These are phyloP conservation scores for Thelephora terrestris DNA, from an alignment of 1,284 basidiomycete species.

Conservation along the genomic window DNA sequence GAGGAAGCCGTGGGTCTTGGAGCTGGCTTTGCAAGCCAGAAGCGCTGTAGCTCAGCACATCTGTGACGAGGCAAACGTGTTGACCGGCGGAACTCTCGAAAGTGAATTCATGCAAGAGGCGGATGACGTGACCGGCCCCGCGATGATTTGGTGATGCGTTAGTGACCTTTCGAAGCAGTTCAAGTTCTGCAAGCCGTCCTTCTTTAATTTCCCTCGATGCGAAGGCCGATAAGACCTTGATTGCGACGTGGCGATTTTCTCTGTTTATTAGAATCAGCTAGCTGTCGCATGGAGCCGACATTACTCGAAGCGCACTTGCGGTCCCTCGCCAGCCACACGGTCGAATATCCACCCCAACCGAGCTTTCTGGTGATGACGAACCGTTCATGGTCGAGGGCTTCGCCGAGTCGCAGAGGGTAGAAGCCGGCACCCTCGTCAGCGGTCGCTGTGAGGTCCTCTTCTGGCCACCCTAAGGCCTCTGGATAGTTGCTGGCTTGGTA, in stretches of 20 bases:
- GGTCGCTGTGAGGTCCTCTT: neutral
- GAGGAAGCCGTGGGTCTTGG: conserved; percentile 24
- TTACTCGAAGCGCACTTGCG: conserved; percentile 25
- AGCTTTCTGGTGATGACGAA: conserved; percentile 30
- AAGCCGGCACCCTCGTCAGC: conserved; percentile 18
- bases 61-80: conserved; percentile 40
- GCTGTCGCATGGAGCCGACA: conserved; percentile 13
- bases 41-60: conserved; percentile 34
- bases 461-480: neutral
- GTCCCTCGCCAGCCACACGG: conserved; percentile 31
- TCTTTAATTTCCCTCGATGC: neutral
- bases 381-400: conserved; percentile 22
- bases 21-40: conserved; percentile 22
- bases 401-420: conserved; percentile 26
- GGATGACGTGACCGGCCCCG: too few species aligned
- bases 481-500: neutral
- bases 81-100: conserved; percentile 18
- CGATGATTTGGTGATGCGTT: neutral
- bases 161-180: neutral
- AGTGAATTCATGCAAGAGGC: conserved; percentile 4
- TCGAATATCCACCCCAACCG: conserved; percentile 30
- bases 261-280: conserved; percentile 14
- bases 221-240: conserved; percentile 4
- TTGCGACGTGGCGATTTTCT: conserved; percentile 14
- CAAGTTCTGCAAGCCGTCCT: neutral